Evolutionary conservation across 371 early-diverging fungal genomes (phyloP).

Genomic region (Apophysomyces sp.): DNA sequence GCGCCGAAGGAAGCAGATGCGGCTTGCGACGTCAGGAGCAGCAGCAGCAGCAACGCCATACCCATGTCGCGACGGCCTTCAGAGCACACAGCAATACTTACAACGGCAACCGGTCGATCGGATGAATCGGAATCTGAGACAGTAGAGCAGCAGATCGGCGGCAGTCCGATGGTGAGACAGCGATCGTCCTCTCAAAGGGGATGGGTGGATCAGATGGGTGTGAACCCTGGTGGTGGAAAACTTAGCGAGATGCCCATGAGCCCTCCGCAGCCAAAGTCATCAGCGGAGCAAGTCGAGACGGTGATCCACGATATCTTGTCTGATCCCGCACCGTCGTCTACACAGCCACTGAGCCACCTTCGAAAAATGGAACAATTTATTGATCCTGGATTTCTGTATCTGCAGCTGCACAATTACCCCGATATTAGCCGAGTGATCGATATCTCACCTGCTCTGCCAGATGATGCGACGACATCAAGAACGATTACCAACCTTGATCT

Average conservation of each 20-base stretch:
- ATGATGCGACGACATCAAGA: constrained; percentile 75
- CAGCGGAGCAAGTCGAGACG: constrained; percentile 7
- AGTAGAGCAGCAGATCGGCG: neutral
- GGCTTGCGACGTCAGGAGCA: neutral
- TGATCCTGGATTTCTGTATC: constrained; percentile 64
- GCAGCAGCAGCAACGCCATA: constrained; percentile 3
- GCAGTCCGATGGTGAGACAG: neutral
- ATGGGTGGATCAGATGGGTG: neutral
- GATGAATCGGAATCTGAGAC: neutral
- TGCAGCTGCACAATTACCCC: constrained; percentile 74
- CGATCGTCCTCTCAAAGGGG: neutral
- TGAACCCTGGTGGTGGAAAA: neutral
- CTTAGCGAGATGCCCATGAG: neutral
- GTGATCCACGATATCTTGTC: constrained; percentile 27
- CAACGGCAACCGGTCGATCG: constrained; percentile 11
- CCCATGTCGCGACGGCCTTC: too few relatives aligned
- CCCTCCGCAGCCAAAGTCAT: neutral
- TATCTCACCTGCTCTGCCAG: constrained; percentile 67
- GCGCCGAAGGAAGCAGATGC: neutral
- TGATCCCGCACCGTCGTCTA: constrained; percentile 15
- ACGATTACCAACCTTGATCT: constrained; percentile 82
- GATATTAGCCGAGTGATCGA: constrained; percentile 57
- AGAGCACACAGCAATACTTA: too few relatives aligned
- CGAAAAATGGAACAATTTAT: constrained; percentile 52
- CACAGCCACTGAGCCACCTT: constrained; percentile 6